Percentiles rank a stretch among this genome's conserved stretches.
Conservation (phyloP, 305 asterid species). For the Fraxinus baroniana region DNA sequence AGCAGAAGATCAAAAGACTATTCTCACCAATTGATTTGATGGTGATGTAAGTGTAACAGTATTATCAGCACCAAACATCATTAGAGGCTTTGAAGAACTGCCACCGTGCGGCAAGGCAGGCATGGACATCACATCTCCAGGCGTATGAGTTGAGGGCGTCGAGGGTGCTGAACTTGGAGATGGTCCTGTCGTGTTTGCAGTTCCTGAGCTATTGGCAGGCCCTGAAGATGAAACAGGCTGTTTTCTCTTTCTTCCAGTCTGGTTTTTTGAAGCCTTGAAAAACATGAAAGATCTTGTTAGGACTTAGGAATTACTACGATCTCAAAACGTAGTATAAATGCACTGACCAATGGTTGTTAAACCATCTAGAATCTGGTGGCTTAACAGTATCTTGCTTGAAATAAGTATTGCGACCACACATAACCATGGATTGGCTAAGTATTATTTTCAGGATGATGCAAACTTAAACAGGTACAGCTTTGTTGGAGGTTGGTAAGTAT, state of each 20-base stretch:
- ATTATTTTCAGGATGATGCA: neutral
- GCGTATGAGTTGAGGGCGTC: conserved; percentile 98
- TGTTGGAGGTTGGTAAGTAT: neutral
- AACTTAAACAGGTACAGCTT: neutral
- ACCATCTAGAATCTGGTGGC: conserved; percentile 7
- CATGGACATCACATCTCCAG: conserved; percentile 90
- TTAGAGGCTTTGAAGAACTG: conserved; percentile 76
- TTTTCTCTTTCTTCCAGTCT: conserved; percentile 91
- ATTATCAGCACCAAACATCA: conserved; percentile 80
- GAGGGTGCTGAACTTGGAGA: conserved; percentile 99
- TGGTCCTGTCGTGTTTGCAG: conserved; percentile 98
- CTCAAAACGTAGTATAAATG: conserved; percentile 7
- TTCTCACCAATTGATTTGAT: conserved; percentile 79
- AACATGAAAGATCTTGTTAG: conserved; percentile 38
- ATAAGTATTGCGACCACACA: neutral
- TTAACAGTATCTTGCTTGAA: neutral
- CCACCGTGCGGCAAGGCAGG: conserved; percentile 84
- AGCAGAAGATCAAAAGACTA: neutral
- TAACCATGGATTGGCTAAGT: neutral
- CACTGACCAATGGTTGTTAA: conserved; percentile 4
- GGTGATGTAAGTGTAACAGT: conserved; percentile 84
- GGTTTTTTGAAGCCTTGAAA: conserved; percentile 84
- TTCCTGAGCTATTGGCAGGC: conserved; percentile 97
- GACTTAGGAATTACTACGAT: conserved; percentile 11
- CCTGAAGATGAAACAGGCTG: conserved; percentile 93